Conservation (phyloP, 176 grass and related monocot species). For the Pontederia crassipes region DNA sequence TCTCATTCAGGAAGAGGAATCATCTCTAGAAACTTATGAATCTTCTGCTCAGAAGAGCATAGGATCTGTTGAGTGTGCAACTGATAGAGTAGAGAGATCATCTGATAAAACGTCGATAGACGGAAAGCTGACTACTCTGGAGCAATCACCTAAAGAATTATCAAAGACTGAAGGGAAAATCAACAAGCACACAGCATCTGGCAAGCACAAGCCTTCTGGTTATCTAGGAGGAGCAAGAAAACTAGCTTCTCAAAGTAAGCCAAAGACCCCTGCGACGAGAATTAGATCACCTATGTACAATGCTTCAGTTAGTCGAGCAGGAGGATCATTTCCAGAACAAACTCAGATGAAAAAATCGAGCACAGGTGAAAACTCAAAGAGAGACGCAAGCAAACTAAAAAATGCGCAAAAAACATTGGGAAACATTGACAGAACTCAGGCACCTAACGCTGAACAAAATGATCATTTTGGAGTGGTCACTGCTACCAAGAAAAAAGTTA, state of each 20-base stretch:
- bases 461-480: not conserved
- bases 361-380: conserved; percentile 16
- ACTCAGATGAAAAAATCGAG: not conserved
- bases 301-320: not conserved
- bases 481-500: not conserved
- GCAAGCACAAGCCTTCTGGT: too few relatives aligned
- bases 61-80: not conserved
- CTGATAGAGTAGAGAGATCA: not conserved
- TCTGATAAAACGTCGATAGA: not conserved
- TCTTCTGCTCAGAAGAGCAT: not conserved
- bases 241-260: too few relatives aligned
- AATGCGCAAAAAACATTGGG: not conserved
- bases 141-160: too few relatives aligned
- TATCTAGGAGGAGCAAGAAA: too few relatives aligned
- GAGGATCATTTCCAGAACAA: not conserved
- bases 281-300: too few relatives aligned
- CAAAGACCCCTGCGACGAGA: too few relatives aligned
- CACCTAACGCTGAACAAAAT: not conserved
- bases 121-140: too few relatives aligned
- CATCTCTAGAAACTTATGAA: not conserved
- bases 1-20: not conserved
- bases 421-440: not conserved
- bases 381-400: conserved; percentile 13
- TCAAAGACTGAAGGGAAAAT: too few relatives aligned
- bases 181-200: too few relatives aligned